phyloP scores from a whole-genome alignment of 2,329 filamentous ascomycete genomes.

The Teratosphaeria viscida region DNA sequence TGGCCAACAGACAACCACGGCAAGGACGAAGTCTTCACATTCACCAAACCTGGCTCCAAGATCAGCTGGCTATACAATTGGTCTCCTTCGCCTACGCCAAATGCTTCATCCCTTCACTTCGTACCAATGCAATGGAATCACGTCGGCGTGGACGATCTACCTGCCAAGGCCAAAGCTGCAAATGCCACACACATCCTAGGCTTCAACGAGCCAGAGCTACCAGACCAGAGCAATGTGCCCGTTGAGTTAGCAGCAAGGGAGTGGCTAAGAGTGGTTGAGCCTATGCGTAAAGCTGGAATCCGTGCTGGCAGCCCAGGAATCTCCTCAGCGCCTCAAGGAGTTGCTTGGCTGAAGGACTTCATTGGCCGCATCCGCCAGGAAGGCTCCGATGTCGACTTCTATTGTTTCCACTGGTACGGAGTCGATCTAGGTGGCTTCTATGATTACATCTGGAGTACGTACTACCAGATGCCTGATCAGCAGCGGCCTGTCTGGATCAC shows the following conservation, averaged over 20 bases:
- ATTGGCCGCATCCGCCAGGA: slow-evolving; percentile 11
- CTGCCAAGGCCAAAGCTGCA: slow-evolving; percentile 8
- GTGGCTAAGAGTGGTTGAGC: slow-evolving; percentile 21
- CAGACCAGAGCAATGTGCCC: slow-evolving; percentile 22
- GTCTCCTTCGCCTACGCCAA: slow-evolving; percentile 19
- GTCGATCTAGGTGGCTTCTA: slow-evolving; percentile 20
- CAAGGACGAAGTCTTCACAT: slow-evolving; percentile 17
- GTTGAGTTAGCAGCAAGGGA: slow-evolving; percentile 16
- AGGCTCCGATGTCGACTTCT: slow-evolving; percentile 23
- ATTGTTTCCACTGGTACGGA: slow-evolving; percentile 24
- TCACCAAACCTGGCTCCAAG: slow-evolving; percentile 24
- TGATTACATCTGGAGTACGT: slow-evolving; percentile 25
- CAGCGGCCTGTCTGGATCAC: slow-evolving; percentile 21
- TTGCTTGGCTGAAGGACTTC: slow-evolving; percentile 20
- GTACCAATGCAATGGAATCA: slow-evolving; percentile 26
- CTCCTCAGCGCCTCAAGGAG: slow-evolving; percentile 18
- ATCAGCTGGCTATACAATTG: slow-evolving; percentile 27
- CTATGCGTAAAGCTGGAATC: slow-evolving; percentile 17
- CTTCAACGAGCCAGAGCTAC: slow-evolving; percentile 25
- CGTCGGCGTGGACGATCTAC: slow-evolving; percentile 17
- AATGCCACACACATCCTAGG: slow-evolving; percentile 11
- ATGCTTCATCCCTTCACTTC: slow-evolving; percentile 17
- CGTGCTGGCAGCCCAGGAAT: slow-evolving; percentile 22
- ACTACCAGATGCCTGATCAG: slow-evolving; percentile 9
- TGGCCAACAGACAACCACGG: slow-evolving; percentile 21